Base-by-base conservation (phyloP, 805 yeast species). In the Saccharomycopsis synnaedendra region DNA sequence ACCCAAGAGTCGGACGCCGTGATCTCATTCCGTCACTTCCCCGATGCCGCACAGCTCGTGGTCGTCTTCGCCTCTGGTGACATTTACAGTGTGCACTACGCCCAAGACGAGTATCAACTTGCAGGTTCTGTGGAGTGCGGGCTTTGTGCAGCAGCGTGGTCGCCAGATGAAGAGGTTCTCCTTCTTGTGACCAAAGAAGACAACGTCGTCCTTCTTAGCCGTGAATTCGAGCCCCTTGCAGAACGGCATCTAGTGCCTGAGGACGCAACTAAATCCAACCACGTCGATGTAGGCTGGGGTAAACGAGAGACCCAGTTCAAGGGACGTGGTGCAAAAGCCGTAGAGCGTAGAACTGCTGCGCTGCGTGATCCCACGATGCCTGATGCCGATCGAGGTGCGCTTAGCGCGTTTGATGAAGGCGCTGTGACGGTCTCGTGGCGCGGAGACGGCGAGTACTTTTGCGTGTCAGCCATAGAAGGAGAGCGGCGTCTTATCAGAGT, bases 281-380 rank as follows among this genome's bases (percentile, higher is more conserved):
- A 93, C 60, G 96, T 93, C 36, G 82, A 90, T 31, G 96, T 93
- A 40, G 99, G 99, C 30, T 93, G 99, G 99, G 99, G 99, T 59
- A 85, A 83, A 53, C 81, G 82, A 56, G 97, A 90, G 62, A 93
- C 99, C 0, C 99, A 93, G 65, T 93, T 93, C 64, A 80, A 83
- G 64, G 99, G 99, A 45, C 81, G 76, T 58, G 98, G 98, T 54
- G 93, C 85, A 32, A 82, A 81, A 57, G 87, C 84, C 5, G 59
- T 76, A 51, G 94, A 84, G 64, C 73, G 90, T 64, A 83, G 60
- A 30, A 71, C 74, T 5, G 74, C 74, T 48, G 77, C 77, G 51
- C 68, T 82, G 50, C 72, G 85, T 64, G 98, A 93, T 63, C 98
- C 97, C 32, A 93, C 98, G 0, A 81, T 90, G 64, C 82, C 81